Evolutionary conservation across 768 basidiomycete genomes (phyloP), one percentile per base, ranked within the genome.

Genomic region (Asterophora lycoperdoides): DNA sequence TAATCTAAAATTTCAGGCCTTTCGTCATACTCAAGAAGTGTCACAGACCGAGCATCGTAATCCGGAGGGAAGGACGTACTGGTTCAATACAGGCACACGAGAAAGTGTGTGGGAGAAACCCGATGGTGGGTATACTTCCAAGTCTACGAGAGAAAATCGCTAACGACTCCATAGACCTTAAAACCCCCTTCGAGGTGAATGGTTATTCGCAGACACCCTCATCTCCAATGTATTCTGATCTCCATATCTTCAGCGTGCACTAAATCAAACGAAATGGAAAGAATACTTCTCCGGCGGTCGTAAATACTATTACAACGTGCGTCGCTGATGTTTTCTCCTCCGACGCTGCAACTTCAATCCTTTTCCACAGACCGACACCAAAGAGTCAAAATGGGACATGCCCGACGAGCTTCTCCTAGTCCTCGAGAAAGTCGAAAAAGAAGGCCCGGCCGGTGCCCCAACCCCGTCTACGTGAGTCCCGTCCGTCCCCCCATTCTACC

Each of bases 41-140:
- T 30, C 8, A 29, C 13, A 94, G 93, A 93, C 90, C 2, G 93
- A 95, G 63, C 91, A 96, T 69, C 84, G 89, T 29, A 95, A 94
- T 68, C 84, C 90, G 1, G 95, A 96, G 62, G 93, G 93, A n/a
- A 77, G 93, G n/a, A 92, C 90, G 0, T 98, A 98, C 62, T 98
- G 94, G 94, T 93, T 93, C 69, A 93, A 96, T 63, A 83, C 90
- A 0, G 77, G 74, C 8, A 89, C 87, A 3, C 83, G 86, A 59
- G 89, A 91, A 59, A 95, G 93, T 62, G 92, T 94, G 44, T 98
- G 94, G 95, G 94, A 97, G 69, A 99, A 98, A 64, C 96, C 96
- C 51, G 90, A 94, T 65, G 89, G 89, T 89, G 58, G 23, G 60
- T 58, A 77, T 60, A 42, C 29, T 43, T 15, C 39, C n/a, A 13